Conservation (phyloP, 768 basidiomycete species). For the Trametes punicea region DNA sequence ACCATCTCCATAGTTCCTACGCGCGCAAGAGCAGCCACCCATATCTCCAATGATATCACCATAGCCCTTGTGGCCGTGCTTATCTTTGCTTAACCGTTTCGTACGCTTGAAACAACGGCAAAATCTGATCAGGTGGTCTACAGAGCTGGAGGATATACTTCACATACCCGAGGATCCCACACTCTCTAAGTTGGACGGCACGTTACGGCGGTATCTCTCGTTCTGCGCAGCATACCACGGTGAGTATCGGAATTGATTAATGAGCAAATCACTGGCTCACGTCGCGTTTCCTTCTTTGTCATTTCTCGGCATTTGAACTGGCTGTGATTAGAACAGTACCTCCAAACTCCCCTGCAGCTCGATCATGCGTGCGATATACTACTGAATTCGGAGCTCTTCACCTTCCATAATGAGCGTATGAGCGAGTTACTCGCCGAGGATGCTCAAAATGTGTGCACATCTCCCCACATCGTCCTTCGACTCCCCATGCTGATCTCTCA, state of each 20-base stretch:
- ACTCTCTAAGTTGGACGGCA: constrained; percentile 72
- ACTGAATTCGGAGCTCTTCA: constrained; percentile 82
- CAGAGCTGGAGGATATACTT: constrained; percentile 87
- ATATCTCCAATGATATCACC: no score
- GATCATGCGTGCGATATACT: constrained; percentile 78
- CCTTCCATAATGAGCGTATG: constrained; percentile 91
- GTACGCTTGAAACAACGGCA: no score
- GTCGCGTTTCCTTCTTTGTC: neutral
- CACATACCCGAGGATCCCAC: constrained; percentile 62
- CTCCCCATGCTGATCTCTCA: neutral
- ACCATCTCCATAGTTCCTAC: no score
- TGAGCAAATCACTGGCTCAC: neutral
- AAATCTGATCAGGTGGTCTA: neutral
- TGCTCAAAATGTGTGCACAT: constrained; percentile 53
- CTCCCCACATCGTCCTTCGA: neutral
- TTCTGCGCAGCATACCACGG: constrained; percentile 88
- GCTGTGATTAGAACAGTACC: constrained; percentile 63
- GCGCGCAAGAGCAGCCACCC: no score
- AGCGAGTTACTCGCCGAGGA: constrained; percentile 73
- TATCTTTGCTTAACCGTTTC: neutral
- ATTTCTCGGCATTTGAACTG: constrained; percentile 10
- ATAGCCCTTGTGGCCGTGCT: neutral
- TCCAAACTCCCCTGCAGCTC: constrained; percentile 79
- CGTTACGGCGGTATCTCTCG: constrained; percentile 70
- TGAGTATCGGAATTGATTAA: constrained; percentile 31